These are phyloP conservation scores for Coemansia sp. DNA, from an alignment of 192 early-diverging fungal genomes.

Conservation along the genomic window DNA sequence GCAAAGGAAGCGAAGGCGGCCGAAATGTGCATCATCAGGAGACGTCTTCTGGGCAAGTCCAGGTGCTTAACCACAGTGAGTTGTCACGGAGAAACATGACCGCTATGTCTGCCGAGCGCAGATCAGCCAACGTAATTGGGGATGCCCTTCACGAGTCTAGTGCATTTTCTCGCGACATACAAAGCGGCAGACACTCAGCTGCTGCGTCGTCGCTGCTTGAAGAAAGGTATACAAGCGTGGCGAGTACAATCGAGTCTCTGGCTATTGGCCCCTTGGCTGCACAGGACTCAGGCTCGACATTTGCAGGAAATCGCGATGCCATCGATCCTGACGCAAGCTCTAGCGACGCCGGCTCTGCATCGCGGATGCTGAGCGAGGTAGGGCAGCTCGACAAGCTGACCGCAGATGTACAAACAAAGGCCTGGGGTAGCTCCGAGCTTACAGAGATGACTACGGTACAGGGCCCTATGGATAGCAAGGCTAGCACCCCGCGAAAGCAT, in stretches of 20 bases:
- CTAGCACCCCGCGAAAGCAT: conserved; percentile 6
- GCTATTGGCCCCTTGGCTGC: neutral
- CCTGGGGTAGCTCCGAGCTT: conserved; percentile 7
- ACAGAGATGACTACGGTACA: neutral
- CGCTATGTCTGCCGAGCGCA: neutral
- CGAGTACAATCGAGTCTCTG: conserved; percentile 10
- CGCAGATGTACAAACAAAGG: conserved; percentile 9
- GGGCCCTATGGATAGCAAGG: neutral
- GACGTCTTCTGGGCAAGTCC: neutral
- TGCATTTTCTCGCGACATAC: neutral
- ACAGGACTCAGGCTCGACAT: neutral
- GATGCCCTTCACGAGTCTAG: neutral
- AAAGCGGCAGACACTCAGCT: neutral
- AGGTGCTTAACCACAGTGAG: conserved; percentile 17
- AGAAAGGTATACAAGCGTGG: conserved; percentile 8
- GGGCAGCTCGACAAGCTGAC: conserved; percentile 21
- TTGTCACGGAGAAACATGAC: conserved; percentile 1
- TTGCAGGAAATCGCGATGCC: neutral
- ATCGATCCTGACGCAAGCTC: neutral
- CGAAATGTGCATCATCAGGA: neutral
- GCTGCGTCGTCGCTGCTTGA: neutral
- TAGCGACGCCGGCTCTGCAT: conserved; percentile 7
- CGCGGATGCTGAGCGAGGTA: conserved; percentile 19
- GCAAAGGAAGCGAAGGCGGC: neutral
- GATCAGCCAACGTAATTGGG: neutral